A percentile compares a stretch with the other conserved stretches of the same genome.
Evolutionary conservation across 1,139 yeast genomes (phyloP).

Genomic region (Kodamaea suecica): DNA sequence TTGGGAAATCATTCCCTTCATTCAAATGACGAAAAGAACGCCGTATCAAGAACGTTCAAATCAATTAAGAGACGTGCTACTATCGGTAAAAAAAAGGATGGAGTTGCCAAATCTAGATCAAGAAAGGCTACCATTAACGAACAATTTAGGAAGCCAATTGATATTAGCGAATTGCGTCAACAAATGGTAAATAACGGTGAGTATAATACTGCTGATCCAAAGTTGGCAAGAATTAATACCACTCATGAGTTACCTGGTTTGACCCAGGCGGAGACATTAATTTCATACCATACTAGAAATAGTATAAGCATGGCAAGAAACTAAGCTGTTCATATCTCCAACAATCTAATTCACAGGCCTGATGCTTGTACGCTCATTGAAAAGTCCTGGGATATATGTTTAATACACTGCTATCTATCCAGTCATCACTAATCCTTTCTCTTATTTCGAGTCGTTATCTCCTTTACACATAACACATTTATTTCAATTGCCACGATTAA

Average conservation of each 20-base stretch:
- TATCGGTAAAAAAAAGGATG: background rate
- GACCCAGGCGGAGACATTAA: slow-evolving; percentile 48
- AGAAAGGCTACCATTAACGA: slow-evolving; percentile 33
- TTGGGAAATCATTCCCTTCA: slow-evolving; percentile 24
- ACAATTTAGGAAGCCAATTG: slow-evolving; percentile 34
- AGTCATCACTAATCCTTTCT: no score
- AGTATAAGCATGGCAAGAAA: no score
- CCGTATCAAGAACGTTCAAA: slow-evolving; percentile 29
- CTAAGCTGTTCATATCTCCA: no score
- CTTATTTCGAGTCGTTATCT: no score
- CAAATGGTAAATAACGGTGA: slow-evolving; percentile 45
- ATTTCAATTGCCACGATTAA: no score
- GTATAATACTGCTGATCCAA: slow-evolving; percentile 27
- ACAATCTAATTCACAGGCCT: no score
- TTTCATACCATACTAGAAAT: slow-evolving; percentile 46
- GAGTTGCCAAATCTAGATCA: slow-evolving; percentile 15
- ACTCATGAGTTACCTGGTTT: slow-evolving; percentile 52
- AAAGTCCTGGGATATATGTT: no score
- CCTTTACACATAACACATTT: no score
- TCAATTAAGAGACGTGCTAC: slow-evolving; percentile 31
- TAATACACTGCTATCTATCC: no score
- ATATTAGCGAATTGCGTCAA: slow-evolving; percentile 35
- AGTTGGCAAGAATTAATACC: slow-evolving; percentile 40
- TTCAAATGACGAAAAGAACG: slow-evolving; percentile 11
- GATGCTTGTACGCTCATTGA: no score